Percentiles rank a stretch among this genome's conserved stretches.
These are phyloP conservation scores for Sugiyamaella pinicola DNA, from an alignment of 1,139 yeast species.

Conservation along the genomic window DNA sequence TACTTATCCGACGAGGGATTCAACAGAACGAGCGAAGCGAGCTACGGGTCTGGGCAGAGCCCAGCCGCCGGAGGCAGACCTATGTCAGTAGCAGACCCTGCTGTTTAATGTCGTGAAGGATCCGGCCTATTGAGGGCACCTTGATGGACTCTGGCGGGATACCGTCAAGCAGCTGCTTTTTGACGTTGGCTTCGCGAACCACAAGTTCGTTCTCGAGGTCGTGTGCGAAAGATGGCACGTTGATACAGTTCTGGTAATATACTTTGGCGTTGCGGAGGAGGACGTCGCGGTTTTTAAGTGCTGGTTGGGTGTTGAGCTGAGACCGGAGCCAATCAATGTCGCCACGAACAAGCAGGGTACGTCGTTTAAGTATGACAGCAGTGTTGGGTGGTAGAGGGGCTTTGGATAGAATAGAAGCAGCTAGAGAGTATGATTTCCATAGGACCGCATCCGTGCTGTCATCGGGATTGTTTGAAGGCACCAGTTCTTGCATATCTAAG, in stretches of 20 bases:
- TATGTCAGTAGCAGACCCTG: conserved; percentile 12
- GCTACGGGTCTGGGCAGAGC: no score
- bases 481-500: conserved; percentile 30
- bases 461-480: conserved; percentile 1
- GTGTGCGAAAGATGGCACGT: conserved; percentile 25
- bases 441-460: not conserved
- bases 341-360: conserved; percentile 32
- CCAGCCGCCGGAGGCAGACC: not conserved
- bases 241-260: conserved; percentile 33
- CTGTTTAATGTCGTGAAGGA: conserved; percentile 9
- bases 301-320: conserved; percentile 27
- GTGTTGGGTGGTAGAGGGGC: conserved; percentile 16
- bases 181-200: conserved; percentile 27
- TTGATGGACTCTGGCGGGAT: conserved; percentile 4
- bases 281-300: conserved; percentile 29
- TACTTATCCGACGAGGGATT: no score
- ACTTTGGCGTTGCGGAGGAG: conserved; percentile 32
- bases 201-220: conserved; percentile 25
- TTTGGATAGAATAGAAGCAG: conserved; percentile 21
- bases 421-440: conserved; percentile 25
- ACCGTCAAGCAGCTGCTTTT: conserved; percentile 21
- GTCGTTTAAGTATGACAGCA: conserved; percentile 21
- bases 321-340: conserved; percentile 36
- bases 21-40: no score
- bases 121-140: conserved; percentile 3